A percentile compares a stretch with the other conserved stretches of the same genome.
Evolutionary conservation across 2,329 filamentous ascomycete species (phyloP).

Genomic region (Lasiodiplodia hormozganensis): DNA sequence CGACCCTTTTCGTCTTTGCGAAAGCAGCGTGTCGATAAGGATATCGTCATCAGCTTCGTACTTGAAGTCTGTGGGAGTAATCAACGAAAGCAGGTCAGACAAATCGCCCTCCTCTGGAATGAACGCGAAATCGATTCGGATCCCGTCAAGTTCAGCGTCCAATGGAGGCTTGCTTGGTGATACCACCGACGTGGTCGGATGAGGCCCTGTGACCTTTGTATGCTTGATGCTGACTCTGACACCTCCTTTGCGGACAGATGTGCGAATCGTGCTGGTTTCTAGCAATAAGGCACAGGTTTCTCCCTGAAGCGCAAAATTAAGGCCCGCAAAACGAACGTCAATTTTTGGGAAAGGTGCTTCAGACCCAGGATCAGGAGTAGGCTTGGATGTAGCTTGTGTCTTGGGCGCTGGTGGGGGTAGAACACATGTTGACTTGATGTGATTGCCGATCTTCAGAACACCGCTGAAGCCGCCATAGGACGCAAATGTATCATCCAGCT

Average conservation of each 20-base stretch:
- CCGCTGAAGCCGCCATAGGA: conserved; percentile 93
- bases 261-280: conserved; percentile 81
- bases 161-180: conserved; percentile 53
- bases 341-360: conserved; percentile 62
- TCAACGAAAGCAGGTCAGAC: conserved; percentile 79
- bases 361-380: conserved; percentile 33
- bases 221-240: conserved; percentile 77
- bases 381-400: conserved; percentile 33
- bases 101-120: conserved; percentile 81
- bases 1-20: conserved; percentile 85
- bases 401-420: conserved; percentile 45
- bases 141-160: conserved; percentile 66
- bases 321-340: conserved; percentile 77
- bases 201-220: conserved; percentile 76
- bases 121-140: conserved; percentile 75
- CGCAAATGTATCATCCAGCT: conserved; percentile 83
- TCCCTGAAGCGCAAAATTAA: conserved; percentile 78
- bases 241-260: conserved; percentile 76
- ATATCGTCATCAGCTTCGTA: conserved; percentile 93
- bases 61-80: conserved; percentile 90
- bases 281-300: conserved; percentile 76
- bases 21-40: conserved; percentile 86
- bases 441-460: conserved; percentile 85
- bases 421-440: conserved; percentile 77
- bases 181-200: conserved; percentile 56